Evolutionary conservation across 2,329 filamentous ascomycete species (phyloP), one percentile per base, ranked within the genome.

Genomic region (Beauveria bassiana): DNA sequence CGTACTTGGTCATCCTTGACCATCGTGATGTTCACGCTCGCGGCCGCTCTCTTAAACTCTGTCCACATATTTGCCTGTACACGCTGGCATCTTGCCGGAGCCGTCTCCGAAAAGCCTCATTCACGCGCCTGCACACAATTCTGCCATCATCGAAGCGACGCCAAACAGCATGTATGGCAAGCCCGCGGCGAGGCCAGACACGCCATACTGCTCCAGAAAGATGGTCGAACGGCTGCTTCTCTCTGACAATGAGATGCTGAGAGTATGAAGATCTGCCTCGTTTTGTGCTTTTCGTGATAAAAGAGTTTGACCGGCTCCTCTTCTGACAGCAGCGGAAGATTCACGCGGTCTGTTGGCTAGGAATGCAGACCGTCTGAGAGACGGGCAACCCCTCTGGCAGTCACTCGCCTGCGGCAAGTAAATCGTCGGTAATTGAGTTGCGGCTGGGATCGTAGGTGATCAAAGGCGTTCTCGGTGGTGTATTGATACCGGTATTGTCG

Each of bases 161-260:
- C 45, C 55, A 50, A 58, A 50, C 6, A 43, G 45, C 20, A 50
- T 16, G 34, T 58, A 50, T 14, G 45, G 16, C 42, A 58, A 34
- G 7, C 45, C 55, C 20, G 45, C 31, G 1, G 55, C 26, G 10
- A 58, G n/a, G 14, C 55, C 31, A 18, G 55, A 58, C 6, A 58
- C 55, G 6, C 31, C 45, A 22, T 58, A 58, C n/a, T 58, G 55
- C 5, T 58, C 55, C 45, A 58, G n/a, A 49, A 50, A 50, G 31
- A 58, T 58, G 45, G 55, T 50, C 26, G 31, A 31, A 31, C 9
- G 28, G 28, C 28, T 31, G 9, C 28, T 31, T 31, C 9, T 10
- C 28, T 31, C 28, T 31, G 43, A 49, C 28, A 58, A 31, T 14
- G 55, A 58, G 28, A 2, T 7, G 28, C 28, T 31, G 28, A 31